phyloP scores from a whole-genome alignment of 1,284 basidiomycete species.

The Mycosarcoma maydis region DNA sequence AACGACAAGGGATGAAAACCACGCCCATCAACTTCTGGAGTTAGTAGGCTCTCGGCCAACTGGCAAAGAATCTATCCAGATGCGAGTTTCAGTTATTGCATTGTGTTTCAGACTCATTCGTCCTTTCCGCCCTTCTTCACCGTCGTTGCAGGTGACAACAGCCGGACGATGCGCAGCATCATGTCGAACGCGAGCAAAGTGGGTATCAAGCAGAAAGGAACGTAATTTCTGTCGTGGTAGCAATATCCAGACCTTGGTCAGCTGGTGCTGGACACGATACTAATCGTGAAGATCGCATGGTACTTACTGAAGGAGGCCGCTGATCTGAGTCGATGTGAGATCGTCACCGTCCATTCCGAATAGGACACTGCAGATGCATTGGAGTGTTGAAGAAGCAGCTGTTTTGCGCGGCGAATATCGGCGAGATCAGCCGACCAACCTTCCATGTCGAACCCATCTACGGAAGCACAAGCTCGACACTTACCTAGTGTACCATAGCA shows the following conservation, averaged over 20 bases:
- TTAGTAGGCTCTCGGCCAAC: too few relatives aligned
- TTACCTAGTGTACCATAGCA: conserved; percentile 48
- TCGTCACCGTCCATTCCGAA: conserved; percentile 27
- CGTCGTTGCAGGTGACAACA: conserved; percentile 1
- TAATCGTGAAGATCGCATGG: not conserved
- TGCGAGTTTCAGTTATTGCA: too few relatives aligned
- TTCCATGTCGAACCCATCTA: not conserved
- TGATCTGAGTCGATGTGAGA: conserved; percentile 11
- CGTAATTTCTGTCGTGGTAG: conserved; percentile 27
- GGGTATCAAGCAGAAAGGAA: conserved; percentile 40
- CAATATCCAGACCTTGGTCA: too few relatives aligned
- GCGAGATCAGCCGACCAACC: too few relatives aligned
- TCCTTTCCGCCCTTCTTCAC: conserved; percentile 1
- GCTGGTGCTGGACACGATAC: too few relatives aligned
- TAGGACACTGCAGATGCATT: conserved; percentile 45
- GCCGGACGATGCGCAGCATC: conserved; percentile 24
- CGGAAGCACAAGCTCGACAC: not conserved
- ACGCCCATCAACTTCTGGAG: too few relatives aligned
- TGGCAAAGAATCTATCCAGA: too few relatives aligned
- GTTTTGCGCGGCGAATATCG: not conserved
- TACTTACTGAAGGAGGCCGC: conserved; percentile 37
- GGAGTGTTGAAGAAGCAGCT: conserved; percentile 44
- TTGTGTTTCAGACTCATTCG: too few relatives aligned
- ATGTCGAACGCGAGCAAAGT: conserved; percentile 35
- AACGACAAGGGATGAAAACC: too few relatives aligned